Percentiles rank a stretch among this genome's conserved stretches.
Evolutionary conservation across 257 asterid genomes (phyloP).

Genomic region (Gentiana straminea): DNA sequence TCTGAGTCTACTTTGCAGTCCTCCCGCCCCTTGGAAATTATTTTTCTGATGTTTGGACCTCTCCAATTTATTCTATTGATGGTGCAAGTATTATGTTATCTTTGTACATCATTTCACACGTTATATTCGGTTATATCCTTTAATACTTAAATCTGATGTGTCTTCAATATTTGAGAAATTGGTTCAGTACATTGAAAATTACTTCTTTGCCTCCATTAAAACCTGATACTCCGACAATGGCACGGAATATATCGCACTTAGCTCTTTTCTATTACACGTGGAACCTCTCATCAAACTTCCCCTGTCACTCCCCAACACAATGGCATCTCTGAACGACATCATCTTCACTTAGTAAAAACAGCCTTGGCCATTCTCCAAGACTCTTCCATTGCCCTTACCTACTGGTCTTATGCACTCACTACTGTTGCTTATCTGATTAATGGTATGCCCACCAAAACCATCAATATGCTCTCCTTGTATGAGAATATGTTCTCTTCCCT

Average conservation of each 20-base stretch:
- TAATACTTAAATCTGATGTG: slow-evolving; percentile 2
- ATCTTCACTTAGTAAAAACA: not conserved
- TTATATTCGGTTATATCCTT: not conserved
- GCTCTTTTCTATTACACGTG: not conserved
- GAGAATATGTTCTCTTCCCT: too few species aligned
- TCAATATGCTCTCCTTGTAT: too few species aligned
- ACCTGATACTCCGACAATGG: slow-evolving; percentile 2
- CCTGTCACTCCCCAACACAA: not conserved
- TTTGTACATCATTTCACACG: slow-evolving; percentile 7
- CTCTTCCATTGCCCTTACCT: not conserved
- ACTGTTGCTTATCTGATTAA: not conserved
- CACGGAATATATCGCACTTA: not conserved
- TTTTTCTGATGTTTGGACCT: slow-evolving; percentile 1
- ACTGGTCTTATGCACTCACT: not conserved
- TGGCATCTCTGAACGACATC: not conserved
- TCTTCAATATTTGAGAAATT: not conserved
- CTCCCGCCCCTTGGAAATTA: not conserved
- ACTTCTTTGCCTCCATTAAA: not conserved
- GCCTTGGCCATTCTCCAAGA: not conserved
- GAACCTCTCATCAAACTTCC: not conserved
- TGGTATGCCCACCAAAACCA: not conserved
- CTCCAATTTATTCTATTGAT: not conserved
- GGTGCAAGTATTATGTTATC: slow-evolving; percentile 5
- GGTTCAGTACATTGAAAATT: not conserved
- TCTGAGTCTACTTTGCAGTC: not conserved